Evolutionary conservation across 2,329 filamentous ascomycete genomes (phyloP).

Genomic region (Cordyceps cicadae): DNA sequence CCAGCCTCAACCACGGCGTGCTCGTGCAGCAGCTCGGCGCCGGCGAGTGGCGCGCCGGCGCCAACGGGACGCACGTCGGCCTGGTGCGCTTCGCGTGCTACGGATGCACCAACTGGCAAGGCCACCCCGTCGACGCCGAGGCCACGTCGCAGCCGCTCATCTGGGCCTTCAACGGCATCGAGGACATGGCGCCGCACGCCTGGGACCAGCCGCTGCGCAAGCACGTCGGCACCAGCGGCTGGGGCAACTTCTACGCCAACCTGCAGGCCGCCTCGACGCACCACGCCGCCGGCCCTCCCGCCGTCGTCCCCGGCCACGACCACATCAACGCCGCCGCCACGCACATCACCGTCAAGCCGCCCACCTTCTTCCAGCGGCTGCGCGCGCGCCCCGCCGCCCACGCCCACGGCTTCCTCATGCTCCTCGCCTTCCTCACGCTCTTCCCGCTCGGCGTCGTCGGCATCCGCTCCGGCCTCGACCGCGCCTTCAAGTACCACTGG

Average conservation of each 20-base stretch:
- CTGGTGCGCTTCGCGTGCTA: conserved; percentile 2
- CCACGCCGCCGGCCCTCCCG: neutral
- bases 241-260: conserved; percentile 12
- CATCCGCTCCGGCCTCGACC: conserved; percentile 9
- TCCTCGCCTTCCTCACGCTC: conserved; percentile 4
- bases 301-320: neutral
- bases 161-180: conserved; percentile 7
- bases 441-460: conserved; percentile 11
- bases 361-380: neutral
- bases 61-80: neutral
- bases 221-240: conserved; percentile 10
- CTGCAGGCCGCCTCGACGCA: conserved; percentile 5
- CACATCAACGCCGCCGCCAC: neutral
- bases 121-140: conserved; percentile 1
- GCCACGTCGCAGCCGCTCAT: conserved; percentile 9
- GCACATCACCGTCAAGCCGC: neutral
- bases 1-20: neutral
- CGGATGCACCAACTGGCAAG: conserved; percentile 6
- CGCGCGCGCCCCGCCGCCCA: conserved; percentile 1
- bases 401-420: conserved; percentile 11
- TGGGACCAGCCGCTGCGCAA: conserved; percentile 6
- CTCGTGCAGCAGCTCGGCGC: conserved; percentile 7
- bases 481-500: conserved; percentile 12
- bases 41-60: neutral
- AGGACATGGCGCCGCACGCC: conserved; percentile 10